Evolutionary conservation across 1,139 yeast genomes (phyloP).

Genomic region (Debaryomycetaceae sp.): DNA sequence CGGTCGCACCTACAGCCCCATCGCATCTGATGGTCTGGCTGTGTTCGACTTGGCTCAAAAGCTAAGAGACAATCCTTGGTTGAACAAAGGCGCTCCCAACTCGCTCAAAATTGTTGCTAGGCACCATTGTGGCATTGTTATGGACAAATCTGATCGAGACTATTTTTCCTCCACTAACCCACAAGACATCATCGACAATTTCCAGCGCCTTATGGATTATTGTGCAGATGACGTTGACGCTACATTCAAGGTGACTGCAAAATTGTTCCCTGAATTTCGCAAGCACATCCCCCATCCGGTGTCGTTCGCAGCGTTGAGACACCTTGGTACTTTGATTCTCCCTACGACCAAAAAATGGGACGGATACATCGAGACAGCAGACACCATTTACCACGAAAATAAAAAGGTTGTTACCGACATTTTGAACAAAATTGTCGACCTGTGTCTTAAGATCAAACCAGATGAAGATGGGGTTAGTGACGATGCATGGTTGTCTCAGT

Average conservation of each 20-base stretch:
- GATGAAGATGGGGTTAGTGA: conserved; percentile 19
- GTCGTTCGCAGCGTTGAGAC: conserved; percentile 82
- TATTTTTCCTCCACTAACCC: conserved; percentile 56
- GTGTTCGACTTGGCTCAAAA: conserved; percentile 24
- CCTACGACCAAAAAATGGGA: conserved; percentile 81
- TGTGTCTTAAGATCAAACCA: conserved; percentile 41
- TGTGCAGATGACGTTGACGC: conserved; percentile 83
- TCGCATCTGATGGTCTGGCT: no score
- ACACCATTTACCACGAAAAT: conserved; percentile 57
- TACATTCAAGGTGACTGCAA: conserved; percentile 66
- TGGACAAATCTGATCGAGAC: conserved; percentile 68
- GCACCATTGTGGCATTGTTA: conserved; percentile 68
- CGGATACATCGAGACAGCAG: conserved; percentile 65
- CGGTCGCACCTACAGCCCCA: no score
- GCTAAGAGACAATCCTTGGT: conserved; percentile 67
- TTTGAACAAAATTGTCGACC: conserved; percentile 56
- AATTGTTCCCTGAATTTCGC: conserved; percentile 66
- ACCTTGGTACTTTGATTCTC: conserved; percentile 69
- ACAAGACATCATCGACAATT: conserved; percentile 49
- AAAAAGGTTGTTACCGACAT: conserved; percentile 54
- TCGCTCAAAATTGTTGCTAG: conserved; percentile 78
- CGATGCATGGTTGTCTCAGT: conserved; percentile 88
- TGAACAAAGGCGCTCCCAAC: conserved; percentile 69
- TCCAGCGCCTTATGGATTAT: conserved; percentile 63
- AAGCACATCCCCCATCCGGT: conserved; percentile 87